These are phyloP conservation scores for Neurospora terricola DNA, from an alignment of 495 filamentous ascomycete genomes.

Conservation along the genomic window DNA sequence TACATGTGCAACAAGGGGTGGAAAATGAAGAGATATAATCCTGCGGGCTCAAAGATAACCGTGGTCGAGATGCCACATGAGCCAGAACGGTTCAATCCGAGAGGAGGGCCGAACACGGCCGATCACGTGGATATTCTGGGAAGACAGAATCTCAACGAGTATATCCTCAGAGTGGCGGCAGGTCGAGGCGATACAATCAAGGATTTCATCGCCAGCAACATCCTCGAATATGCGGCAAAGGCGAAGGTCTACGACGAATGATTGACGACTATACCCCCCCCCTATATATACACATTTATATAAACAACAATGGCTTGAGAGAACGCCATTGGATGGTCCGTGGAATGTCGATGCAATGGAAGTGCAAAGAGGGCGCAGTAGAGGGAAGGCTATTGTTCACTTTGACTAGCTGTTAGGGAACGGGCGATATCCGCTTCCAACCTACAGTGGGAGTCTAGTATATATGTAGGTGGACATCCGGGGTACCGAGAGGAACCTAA, in stretches of 20 bases:
- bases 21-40: slow-evolving; percentile 89
- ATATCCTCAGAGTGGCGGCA: slow-evolving; percentile 81
- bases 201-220: slow-evolving; percentile 69
- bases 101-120: slow-evolving; percentile 90
- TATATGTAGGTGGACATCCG: neutral
- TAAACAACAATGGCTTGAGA: neutral
- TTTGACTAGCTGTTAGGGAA: neutral
- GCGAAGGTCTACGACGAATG: slow-evolving; percentile 55
- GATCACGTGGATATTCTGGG: slow-evolving; percentile 97
- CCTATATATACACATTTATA: neutral
- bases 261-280: neutral
- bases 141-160: slow-evolving; percentile 76
- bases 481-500: neutral
- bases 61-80: slow-evolving; percentile 95
- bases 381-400: neutral
- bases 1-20: slow-evolving; percentile 97
- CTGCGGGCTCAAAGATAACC: slow-evolving; percentile 67
- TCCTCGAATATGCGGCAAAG: slow-evolving; percentile 67
- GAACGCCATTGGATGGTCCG: neutral
- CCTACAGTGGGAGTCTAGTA: neutral
- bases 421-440: neutral
- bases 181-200: slow-evolving; percentile 73
- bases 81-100: slow-evolving; percentile 80
- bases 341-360: neutral
- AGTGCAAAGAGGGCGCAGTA: neutral